Percentiles rank a stretch among this genome's conserved stretches.
phyloP scores from a whole-genome alignment of 2,329 filamentous ascomycete species.

The Chaetomium globosum region DNA sequence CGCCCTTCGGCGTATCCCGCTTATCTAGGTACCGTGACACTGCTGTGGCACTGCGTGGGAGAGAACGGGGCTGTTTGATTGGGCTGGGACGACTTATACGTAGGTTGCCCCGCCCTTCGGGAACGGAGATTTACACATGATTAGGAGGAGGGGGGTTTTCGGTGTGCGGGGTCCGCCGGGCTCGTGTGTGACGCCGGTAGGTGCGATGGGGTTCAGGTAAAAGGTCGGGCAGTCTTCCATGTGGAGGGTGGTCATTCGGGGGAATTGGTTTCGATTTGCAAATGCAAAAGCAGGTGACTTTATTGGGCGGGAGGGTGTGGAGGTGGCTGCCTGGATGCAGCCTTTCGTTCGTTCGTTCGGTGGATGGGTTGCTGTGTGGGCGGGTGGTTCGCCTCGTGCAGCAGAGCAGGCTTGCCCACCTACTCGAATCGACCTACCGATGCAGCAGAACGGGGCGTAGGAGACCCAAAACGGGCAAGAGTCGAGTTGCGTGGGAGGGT shows the following conservation, averaged over 20 bases:
- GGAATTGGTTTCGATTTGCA: slow-evolving; percentile 17
- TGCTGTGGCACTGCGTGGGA: neutral
- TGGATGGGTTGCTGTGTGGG: neutral
- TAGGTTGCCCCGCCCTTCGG: neutral
- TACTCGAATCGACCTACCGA: neutral
- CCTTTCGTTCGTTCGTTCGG: neutral
- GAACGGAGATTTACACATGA: too few relatives aligned
- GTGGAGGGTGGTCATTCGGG: neutral
- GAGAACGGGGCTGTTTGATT: neutral
- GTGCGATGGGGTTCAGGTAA: neutral
- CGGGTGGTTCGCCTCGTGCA: neutral
- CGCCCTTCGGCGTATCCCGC: slow-evolving; percentile 7
- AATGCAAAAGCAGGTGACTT: slow-evolving; percentile 24
- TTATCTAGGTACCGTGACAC: neutral
- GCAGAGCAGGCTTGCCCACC: neutral
- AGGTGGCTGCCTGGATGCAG: slow-evolving; percentile 2
- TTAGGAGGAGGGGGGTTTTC: neutral
- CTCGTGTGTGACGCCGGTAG: neutral
- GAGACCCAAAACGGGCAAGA: neutral
- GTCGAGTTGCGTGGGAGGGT: neutral
- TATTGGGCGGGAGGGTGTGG: neutral
- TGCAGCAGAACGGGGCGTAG: neutral
- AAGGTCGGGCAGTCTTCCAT: neutral
- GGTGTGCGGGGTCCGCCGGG: neutral
- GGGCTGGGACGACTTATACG: too few relatives aligned